phyloP scores from a whole-genome alignment of 106 monocot species.

The Allium cepa region DNA sequence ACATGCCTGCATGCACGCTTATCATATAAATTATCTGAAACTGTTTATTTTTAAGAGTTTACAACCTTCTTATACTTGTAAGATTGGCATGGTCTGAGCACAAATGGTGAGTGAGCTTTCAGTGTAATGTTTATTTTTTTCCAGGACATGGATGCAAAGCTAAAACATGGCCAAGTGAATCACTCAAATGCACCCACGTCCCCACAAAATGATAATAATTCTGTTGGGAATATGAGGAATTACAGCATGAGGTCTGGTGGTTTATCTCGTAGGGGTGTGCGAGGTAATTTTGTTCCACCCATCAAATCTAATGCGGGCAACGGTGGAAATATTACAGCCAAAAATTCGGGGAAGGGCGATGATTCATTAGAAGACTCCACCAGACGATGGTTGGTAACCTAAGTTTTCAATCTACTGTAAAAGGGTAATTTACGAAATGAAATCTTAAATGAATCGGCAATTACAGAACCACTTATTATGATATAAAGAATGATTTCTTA shows the following conservation, averaged over 20 bases:
- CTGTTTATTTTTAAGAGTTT: too few species aligned
- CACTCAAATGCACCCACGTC: constrained; percentile 36
- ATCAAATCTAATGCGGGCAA: constrained; percentile 72
- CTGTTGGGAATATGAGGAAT: constrained; percentile 26
- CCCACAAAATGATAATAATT: constrained; percentile 49
- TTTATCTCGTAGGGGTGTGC: constrained; percentile 71
- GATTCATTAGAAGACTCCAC: constrained; percentile 88
- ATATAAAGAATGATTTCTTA: too few species aligned
- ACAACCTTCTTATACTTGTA: too few species aligned
- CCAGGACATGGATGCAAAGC: constrained; percentile 82
- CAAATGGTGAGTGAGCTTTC: too few species aligned
- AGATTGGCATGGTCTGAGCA: too few species aligned
- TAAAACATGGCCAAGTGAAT: constrained; percentile 33
- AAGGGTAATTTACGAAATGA: too few species aligned
- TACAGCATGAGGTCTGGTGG: constrained; percentile 62
- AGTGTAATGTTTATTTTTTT: constrained; percentile 8
- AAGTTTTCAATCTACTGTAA: not conserved
- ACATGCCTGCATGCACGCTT: too few species aligned
- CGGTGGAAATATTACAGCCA: constrained; percentile 38
- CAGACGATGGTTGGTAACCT: constrained; percentile 73
- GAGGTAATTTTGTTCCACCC: constrained; percentile 97
- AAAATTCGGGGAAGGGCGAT: constrained; percentile 62
- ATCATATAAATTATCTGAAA: too few species aligned
- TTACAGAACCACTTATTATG: too few species aligned
- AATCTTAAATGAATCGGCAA: too few species aligned